phyloP scores from a whole-genome alignment of 768 basidiomycete genomes.

The Podaxis carcinomalis region DNA sequence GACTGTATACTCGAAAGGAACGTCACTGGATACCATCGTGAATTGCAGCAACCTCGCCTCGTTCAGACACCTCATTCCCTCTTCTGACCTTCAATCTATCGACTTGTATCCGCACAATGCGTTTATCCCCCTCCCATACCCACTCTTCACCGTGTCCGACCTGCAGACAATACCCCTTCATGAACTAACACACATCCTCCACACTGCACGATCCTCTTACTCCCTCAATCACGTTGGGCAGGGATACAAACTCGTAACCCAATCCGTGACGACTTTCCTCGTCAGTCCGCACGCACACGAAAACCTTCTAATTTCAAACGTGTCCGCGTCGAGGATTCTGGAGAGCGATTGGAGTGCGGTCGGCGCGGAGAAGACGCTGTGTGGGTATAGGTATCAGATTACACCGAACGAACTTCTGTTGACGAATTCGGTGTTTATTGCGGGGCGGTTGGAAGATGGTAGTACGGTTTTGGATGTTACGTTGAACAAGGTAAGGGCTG shows the following conservation, averaged over 20 bases:
- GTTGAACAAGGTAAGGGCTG: conserved; percentile 25
- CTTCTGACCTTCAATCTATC: conserved; percentile 15
- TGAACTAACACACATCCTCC: conserved; percentile 21
- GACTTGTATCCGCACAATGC: conserved; percentile 33
- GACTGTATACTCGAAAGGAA: conserved; percentile 31
- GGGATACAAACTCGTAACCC: conserved; percentile 23
- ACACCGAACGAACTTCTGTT: conserved; percentile 29
- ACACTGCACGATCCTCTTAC: conserved; percentile 17
- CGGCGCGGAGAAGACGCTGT: conserved; percentile 30
- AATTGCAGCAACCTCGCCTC: conserved; percentile 35
- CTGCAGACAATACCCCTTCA: conserved; percentile 25
- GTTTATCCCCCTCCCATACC: conserved; percentile 37
- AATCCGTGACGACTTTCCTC: conserved; percentile 26
- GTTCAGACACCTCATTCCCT: conserved; percentile 26
- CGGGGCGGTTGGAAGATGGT: conserved; percentile 33
- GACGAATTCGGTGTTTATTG: conserved; percentile 33
- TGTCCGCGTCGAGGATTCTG: conserved; percentile 35
- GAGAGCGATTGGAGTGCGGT: conserved; percentile 34
- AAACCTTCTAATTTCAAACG: conserved; percentile 33
- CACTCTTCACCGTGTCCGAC: conserved; percentile 30
- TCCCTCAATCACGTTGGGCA: conserved; percentile 26
- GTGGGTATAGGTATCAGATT: conserved; percentile 34
- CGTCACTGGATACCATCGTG: conserved; percentile 23
- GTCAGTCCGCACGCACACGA: conserved; percentile 30
- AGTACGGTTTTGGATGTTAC: conserved; percentile 36